Evolutionary conservation across 768 basidiomycete genomes (phyloP).

Genomic region (Pleurotus salmoneostramineus): DNA sequence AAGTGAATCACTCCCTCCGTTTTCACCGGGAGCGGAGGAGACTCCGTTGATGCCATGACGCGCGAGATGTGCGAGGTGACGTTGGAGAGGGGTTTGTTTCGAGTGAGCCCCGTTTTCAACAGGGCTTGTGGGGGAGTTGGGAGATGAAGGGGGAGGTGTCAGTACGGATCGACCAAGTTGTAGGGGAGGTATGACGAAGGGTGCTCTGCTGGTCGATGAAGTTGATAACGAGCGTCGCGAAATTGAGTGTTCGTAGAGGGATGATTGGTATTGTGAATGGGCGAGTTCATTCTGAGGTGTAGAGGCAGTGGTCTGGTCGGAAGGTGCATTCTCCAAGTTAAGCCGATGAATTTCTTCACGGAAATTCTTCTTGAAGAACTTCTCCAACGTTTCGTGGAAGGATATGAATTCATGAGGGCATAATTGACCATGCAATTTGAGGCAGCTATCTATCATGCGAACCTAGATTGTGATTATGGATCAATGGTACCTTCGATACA

Average conservation of each 20-base stretch:
- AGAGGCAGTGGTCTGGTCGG: slow-evolving; percentile 38
- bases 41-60: slow-evolving; percentile 83
- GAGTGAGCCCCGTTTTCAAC: slow-evolving; percentile 20
- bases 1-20: slow-evolving; percentile 50
- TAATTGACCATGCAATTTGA: slow-evolving; percentile 77
- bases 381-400: slow-evolving; percentile 88
- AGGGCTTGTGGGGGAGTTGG: slow-evolving; percentile 28
- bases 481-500: not conserved
- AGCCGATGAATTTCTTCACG: slow-evolving; percentile 76
- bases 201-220: slow-evolving; percentile 36
- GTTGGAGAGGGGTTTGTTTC: slow-evolving; percentile 74
- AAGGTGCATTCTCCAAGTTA: slow-evolving; percentile 48
- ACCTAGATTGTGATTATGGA: slow-evolving; percentile 39
- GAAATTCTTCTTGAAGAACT: slow-evolving; percentile 83
- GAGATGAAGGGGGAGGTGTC: slow-evolving; percentile 42
- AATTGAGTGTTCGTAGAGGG: slow-evolving; percentile 46
- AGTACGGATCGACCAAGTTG: slow-evolving; percentile 43
- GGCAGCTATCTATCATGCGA: slow-evolving; percentile 76
- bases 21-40: slow-evolving; percentile 71
- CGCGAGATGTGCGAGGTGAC: slow-evolving; percentile 77
- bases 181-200: slow-evolving; percentile 48
- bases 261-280: slow-evolving; percentile 41
- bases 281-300: slow-evolving; percentile 28
- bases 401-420: slow-evolving; percentile 87
- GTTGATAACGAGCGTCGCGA: slow-evolving; percentile 41